A percentile compares a stretch with the other conserved stretches of the same genome.
Evolutionary conservation across 768 basidiomycete genomes (phyloP).

Genomic region (Neoboletus brunneissimus): DNA sequence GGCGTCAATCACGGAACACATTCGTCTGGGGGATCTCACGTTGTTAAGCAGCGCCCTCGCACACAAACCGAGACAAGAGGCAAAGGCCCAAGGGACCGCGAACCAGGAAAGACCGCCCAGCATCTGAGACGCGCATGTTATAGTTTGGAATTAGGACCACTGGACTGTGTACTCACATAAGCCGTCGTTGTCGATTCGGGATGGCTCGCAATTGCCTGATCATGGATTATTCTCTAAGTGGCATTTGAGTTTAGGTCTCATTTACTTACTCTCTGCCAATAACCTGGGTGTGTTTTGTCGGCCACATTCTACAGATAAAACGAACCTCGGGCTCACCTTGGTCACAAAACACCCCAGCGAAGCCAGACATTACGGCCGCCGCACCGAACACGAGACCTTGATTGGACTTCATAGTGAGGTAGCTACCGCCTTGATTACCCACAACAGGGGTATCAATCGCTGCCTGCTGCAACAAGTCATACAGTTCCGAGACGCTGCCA

Average conservation of each 20-base stretch:
- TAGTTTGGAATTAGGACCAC: no score
- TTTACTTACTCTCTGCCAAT: constrained; percentile 48
- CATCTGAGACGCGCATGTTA: constrained; percentile 34
- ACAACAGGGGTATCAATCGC: constrained; percentile 43
- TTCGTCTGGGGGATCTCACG: constrained; percentile 12
- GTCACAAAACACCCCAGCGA: constrained; percentile 49
- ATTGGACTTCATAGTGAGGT: constrained; percentile 55
- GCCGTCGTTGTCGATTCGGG: constrained; percentile 51
- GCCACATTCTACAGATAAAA: neutral
- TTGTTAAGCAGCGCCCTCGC: constrained; percentile 36
- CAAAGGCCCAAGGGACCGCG: constrained; percentile 52
- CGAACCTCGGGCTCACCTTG: constrained; percentile 34
- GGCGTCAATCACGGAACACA: neutral
- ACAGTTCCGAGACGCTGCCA: constrained; percentile 40
- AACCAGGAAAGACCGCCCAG: constrained; percentile 59
- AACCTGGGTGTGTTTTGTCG: constrained; percentile 31
- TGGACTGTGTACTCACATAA: constrained; percentile 35
- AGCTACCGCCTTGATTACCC: constrained; percentile 51
- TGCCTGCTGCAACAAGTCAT: constrained; percentile 47
- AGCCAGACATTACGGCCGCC: constrained; percentile 39
- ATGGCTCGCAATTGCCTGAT: constrained; percentile 48
- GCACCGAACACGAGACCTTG: constrained; percentile 44
- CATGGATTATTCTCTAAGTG: neutral
- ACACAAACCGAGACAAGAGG: constrained; percentile 45
- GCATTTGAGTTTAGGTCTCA: neutral